phyloP scores from a whole-genome alignment of 441 rosid genomes.

The Eutrema salsugineum region DNA sequence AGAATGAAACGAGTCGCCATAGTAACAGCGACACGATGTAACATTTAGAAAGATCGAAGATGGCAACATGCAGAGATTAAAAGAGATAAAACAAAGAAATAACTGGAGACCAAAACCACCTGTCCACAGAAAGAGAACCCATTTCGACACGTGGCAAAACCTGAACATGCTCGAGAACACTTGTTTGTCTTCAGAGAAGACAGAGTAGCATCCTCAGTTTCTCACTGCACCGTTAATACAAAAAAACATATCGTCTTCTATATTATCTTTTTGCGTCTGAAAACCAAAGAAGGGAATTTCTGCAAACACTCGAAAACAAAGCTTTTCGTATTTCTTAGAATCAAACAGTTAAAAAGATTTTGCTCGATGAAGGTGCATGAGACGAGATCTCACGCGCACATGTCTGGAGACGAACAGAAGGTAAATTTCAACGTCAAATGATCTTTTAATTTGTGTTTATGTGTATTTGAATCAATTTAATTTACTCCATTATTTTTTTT shows the following conservation, averaged over 20 bases:
- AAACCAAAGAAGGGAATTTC: background rate
- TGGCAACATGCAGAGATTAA: slow-evolving; percentile 27
- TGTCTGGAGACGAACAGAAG: slow-evolving; percentile 55
- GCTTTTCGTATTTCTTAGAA: background rate
- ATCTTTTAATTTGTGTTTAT: background rate
- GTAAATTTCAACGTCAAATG: background rate
- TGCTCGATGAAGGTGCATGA: slow-evolving; percentile 57
- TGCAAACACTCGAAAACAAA: background rate
- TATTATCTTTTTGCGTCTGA: slow-evolving; percentile 9
- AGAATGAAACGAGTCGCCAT: background rate
- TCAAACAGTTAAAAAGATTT: background rate
- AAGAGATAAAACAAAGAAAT: slow-evolving; percentile 8
- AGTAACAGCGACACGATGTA: background rate
- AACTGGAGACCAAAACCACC: slow-evolving; percentile 36
- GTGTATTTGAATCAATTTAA: background rate
- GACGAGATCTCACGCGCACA: slow-evolving; percentile 59
- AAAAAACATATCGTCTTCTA: slow-evolving; percentile 17
- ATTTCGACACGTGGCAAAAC: slow-evolving; percentile 39
- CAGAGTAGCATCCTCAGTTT: slow-evolving; percentile 31
- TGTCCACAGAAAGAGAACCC: slow-evolving; percentile 31
- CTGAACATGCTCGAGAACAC: slow-evolving; percentile 28
- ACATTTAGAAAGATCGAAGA: background rate
- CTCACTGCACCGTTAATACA: slow-evolving; percentile 21
- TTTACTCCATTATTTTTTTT: background rate
- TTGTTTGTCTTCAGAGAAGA: slow-evolving; percentile 31